Percentiles rank a stretch among this genome's conserved stretches.
Evolutionary conservation across 768 basidiomycete species (phyloP).

Genomic region (Coprinopsis cinerea): DNA sequence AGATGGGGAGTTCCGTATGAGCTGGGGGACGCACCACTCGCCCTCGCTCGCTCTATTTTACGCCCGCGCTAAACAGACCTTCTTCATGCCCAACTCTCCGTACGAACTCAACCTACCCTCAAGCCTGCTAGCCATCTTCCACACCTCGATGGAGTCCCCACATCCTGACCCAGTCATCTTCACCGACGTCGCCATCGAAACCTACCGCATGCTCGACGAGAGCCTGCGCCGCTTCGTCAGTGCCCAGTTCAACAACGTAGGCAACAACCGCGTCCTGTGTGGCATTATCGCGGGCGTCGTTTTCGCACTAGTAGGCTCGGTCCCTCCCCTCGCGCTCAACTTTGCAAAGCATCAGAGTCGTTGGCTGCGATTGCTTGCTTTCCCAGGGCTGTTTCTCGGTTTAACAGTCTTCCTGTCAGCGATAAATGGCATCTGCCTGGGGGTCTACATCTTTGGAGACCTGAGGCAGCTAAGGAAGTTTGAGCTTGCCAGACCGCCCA

Average conservation of each 20-base stretch:
- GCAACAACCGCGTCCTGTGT: conserved; percentile 62
- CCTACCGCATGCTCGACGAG: conserved; percentile 52
- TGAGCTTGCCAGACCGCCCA: conserved; percentile 65
- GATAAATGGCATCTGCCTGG: conserved; percentile 69
- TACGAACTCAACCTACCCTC: conserved; percentile 72
- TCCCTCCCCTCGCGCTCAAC: conserved; percentile 43
- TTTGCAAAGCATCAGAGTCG: conserved; percentile 43
- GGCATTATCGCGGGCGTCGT: conserved; percentile 61
- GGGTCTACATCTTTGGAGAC: conserved; percentile 77
- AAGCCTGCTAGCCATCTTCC: conserved; percentile 56
- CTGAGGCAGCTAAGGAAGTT: conserved; percentile 72
- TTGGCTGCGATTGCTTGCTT: conserved; percentile 52
- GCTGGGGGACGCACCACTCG: conserved; percentile 39
- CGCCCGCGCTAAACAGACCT: conserved; percentile 73
- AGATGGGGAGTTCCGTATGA: conserved; percentile 24
- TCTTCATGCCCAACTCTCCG: conserved; percentile 64
- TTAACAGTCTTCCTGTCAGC: conserved; percentile 56
- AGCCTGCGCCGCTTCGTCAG: conserved; percentile 62
- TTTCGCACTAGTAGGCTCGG: conserved; percentile 39
- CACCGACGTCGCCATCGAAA: conserved; percentile 50
- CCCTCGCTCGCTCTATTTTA: conserved; percentile 68
- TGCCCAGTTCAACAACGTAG: conserved; percentile 68
- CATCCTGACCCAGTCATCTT: conserved; percentile 68
- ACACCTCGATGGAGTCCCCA: conserved; percentile 33
- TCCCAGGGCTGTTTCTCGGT: conserved; percentile 70